phyloP scores from a whole-genome alignment of 2,329 filamentous ascomycete species.

The Aureobasidium zeae region DNA sequence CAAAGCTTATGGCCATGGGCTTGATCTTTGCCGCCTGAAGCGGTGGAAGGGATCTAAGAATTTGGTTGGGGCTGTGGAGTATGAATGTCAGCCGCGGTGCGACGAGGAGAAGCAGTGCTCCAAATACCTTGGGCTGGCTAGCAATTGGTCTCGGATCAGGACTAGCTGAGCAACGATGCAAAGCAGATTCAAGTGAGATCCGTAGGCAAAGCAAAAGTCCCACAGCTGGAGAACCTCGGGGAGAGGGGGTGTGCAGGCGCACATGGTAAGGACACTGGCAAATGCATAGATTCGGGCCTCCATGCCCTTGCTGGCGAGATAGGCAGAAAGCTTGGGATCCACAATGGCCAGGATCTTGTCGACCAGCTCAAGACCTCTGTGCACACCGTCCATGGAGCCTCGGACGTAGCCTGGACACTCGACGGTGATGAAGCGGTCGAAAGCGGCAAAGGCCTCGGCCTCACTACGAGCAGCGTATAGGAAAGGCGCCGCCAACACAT shows the following conservation, averaged over 20 bases:
- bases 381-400: slow-evolving; percentile 94
- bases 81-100: slow-evolving; percentile 18
- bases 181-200: slow-evolving; percentile 85
- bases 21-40: slow-evolving; percentile 79
- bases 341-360: slow-evolving; percentile 88
- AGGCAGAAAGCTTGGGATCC: slow-evolving; percentile 74
- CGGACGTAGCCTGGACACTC: slow-evolving; percentile 92
- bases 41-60: slow-evolving; percentile 77
- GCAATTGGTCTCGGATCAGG: slow-evolving; percentile 72
- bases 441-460: slow-evolving; percentile 86
- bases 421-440: slow-evolving; percentile 74
- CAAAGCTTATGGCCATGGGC: slow-evolving; percentile 68
- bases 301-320: slow-evolving; percentile 77
- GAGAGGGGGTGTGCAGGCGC: slow-evolving; percentile 87
- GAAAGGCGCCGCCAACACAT: slow-evolving; percentile 91
- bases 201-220: slow-evolving; percentile 97
- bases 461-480: slow-evolving; percentile 91
- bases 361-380: slow-evolving; percentile 80
- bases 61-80: slow-evolving; percentile 68
- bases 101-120: slow-evolving; percentile 19
- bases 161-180: slow-evolving; percentile 95
- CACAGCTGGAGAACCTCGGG: slow-evolving; percentile 88
- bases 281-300: slow-evolving; percentile 95
- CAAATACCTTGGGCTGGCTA: slow-evolving; percentile 69
- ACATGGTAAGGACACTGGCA: slow-evolving; percentile 85